phyloP scores from a whole-genome alignment of 78 protist species.

The Cavenderia fasciculata region DNA sequence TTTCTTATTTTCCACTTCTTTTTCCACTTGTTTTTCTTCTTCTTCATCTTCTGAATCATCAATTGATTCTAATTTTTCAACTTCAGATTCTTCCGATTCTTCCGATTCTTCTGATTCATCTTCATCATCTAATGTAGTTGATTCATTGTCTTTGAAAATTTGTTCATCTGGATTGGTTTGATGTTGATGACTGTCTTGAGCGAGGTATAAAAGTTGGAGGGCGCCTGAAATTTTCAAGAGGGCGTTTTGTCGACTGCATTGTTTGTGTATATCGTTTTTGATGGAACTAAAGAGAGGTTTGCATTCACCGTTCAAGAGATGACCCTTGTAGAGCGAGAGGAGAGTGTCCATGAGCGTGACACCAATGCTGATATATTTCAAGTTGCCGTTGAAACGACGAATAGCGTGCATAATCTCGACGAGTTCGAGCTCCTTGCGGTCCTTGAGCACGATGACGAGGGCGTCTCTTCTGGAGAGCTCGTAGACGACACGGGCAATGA shows the following conservation, averaged over 20 bases:
- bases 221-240: conserved; percentile 34
- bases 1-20: not conserved
- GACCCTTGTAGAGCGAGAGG: conserved; percentile 6
- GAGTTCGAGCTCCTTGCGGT: conserved; percentile 5
- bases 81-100: not conserved
- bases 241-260: conserved; percentile 10
- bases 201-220: conserved; percentile 23
- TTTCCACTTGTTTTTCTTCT: not conserved
- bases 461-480: conserved; percentile 70
- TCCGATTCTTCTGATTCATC: not conserved
- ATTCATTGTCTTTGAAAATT: too few relatives aligned
- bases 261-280: not conserved
- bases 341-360: conserved; percentile 26
- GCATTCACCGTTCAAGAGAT: not conserved
- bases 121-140: not conserved
- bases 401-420: conserved; percentile 12
- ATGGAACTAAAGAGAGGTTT: not conserved
- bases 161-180: too few relatives aligned
- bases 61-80: not conserved
- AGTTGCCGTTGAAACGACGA: not conserved
- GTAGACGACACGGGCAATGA: conserved; percentile 38
- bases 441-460: conserved; percentile 13
- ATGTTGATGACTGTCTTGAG: not conserved
- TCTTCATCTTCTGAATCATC: not conserved
- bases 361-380: conserved; percentile 19